Evolutionary conservation across 768 basidiomycete genomes (phyloP).

Genomic region (Clitopilus hobsonii): DNA sequence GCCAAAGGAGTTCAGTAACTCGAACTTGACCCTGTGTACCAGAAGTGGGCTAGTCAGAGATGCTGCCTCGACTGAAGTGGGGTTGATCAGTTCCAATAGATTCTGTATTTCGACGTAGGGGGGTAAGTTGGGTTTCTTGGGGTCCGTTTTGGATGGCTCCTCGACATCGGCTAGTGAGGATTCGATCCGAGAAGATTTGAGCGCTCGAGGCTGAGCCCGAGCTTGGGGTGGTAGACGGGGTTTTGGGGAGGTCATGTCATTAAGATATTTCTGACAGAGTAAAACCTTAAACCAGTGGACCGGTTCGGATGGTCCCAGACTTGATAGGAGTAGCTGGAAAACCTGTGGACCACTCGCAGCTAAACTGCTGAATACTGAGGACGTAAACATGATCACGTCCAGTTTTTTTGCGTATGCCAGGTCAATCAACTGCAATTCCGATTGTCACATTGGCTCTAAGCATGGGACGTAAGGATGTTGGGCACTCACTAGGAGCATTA

Average conservation of each 20-base stretch:
- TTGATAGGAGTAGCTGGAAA: conserved; percentile 29
- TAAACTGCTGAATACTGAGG: conserved; percentile 30
- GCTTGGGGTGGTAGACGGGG: conserved; percentile 16
- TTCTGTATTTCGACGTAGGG: conserved; percentile 13
- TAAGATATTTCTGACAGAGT: conserved; percentile 31
- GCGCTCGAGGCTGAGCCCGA: conserved; percentile 19
- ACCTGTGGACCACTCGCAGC: conserved; percentile 19
- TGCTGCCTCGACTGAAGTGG: conserved; percentile 1
- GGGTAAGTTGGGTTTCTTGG: conserved; percentile 13
- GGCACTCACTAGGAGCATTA: conserved; percentile 25
- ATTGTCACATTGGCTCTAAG: conserved; percentile 1
- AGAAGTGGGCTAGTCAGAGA: conserved; percentile 6
- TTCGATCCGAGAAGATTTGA: conserved; percentile 9
- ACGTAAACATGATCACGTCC: conserved; percentile 32
- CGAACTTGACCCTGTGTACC: conserved; percentile 29
- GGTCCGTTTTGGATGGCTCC: neutral
- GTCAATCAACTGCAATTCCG: conserved; percentile 29
- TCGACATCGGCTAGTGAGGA: conserved; percentile 2
- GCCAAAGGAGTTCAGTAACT: conserved; percentile 33
- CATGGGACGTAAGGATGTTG: conserved; percentile 4
- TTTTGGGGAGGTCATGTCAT: conserved; percentile 2
- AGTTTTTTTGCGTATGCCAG: conserved; percentile 28
- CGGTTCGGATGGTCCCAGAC: conserved; percentile 28
- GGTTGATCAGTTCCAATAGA: conserved; percentile 10
- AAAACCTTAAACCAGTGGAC: conserved; percentile 36